A percentile compares a stretch with the other conserved stretches of the same genome.
Evolutionary conservation across 495 filamentous ascomycete genomes (phyloP).

Genomic region (Trichoderma gamsii): DNA sequence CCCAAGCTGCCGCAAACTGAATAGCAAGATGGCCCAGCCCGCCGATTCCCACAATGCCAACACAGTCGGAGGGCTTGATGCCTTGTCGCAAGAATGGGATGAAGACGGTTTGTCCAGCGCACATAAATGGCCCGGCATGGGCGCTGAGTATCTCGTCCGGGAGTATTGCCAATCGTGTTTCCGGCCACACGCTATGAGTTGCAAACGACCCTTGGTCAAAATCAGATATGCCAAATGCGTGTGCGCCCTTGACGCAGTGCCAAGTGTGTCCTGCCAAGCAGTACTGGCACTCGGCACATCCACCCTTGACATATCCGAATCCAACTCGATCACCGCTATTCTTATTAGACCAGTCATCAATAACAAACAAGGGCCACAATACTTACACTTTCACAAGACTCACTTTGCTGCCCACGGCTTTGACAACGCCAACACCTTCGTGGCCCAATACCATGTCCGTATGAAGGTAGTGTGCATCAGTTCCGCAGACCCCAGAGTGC

Average conservation of each 20-base stretch:
- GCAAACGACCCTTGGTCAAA: neutral
- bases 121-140: neutral
- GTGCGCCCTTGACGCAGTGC: neutral
- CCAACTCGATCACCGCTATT: neutral
- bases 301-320: neutral
- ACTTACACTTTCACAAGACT: neutral
- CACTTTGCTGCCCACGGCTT: neutral
- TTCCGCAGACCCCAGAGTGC: neutral
- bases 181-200: neutral
- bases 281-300: neutral
- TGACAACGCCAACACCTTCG: neutral
- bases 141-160: neutral
- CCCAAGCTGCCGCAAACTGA: neutral
- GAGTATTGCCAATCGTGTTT: neutral
- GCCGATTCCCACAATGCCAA: neutral
- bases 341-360: neutral
- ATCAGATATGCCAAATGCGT: neutral
- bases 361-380: neutral
- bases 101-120: neutral
- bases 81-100: neutral
- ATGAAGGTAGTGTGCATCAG: neutral
- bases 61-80: neutral
- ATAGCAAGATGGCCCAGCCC: neutral
- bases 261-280: neutral
- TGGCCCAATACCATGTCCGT: neutral